Percentiles rank a stretch among this genome's conserved stretches.
Evolutionary conservation across 108 stramenopile species (phyloP).

Genomic region (Hondaea fermentalgiana): DNA sequence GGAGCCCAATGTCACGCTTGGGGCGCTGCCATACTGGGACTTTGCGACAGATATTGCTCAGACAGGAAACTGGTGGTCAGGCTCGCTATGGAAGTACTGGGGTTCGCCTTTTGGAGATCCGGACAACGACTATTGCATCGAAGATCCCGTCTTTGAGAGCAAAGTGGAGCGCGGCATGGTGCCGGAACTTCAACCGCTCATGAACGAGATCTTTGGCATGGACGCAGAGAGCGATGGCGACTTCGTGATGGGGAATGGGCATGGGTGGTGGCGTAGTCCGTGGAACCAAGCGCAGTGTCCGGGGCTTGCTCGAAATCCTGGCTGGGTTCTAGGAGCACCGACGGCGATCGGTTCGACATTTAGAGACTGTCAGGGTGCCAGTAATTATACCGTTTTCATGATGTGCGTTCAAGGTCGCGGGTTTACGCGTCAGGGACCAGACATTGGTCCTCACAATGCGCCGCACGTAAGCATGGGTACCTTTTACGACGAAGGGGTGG

Average conservation of each 20-base stretch:
- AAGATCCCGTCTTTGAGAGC: background rate
- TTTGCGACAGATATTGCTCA: background rate
- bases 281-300: background rate
- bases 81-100: slow-evolving; percentile 11
- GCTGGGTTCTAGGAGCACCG: background rate
- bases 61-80: background rate
- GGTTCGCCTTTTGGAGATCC: slow-evolving; percentile 1
- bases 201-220: background rate
- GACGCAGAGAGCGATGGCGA: background rate
- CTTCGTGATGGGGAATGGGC: background rate
- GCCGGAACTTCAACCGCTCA: background rate
- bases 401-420: background rate
- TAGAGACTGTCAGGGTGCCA: background rate
- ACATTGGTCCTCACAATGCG: background rate
- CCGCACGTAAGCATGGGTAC: background rate
- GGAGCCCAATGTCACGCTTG: background rate
- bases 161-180: background rate
- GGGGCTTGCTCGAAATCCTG: background rate
- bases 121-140: background rate
- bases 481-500: background rate
- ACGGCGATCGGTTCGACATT: background rate
- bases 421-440: background rate
- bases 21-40: background rate
- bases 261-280: background rate
- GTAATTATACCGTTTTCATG: background rate